phyloP scores from a whole-genome alignment of 345 rosid genomes.

The Acer yangbiense region DNA sequence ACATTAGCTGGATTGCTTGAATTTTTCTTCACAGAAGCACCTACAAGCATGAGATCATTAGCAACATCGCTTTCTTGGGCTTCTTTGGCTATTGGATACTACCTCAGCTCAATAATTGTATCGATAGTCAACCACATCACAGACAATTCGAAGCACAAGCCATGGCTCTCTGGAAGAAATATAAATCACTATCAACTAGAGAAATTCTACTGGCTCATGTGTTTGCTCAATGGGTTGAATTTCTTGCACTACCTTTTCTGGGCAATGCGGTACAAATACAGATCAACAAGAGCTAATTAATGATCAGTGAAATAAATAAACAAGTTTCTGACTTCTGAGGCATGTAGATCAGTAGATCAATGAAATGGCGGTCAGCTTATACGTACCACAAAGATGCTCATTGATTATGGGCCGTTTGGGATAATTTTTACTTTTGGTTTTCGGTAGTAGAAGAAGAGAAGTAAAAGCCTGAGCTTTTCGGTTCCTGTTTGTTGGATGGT shows the following conservation, averaged over 20 bases:
- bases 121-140: conserved; percentile 59
- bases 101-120: conserved; percentile 68
- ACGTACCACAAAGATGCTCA: background rate
- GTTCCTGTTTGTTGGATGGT: too few relatives aligned
- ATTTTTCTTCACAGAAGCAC: conserved; percentile 83
- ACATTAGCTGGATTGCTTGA: conserved; percentile 73
- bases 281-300: conserved; percentile 35
- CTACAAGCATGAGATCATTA: conserved; percentile 70
- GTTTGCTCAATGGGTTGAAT: conserved; percentile 54
- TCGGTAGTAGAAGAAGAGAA: too few relatives aligned
- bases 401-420: background rate
- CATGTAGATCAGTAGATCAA: too few relatives aligned
- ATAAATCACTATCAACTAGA: conserved; percentile 54
- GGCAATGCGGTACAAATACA: conserved; percentile 59
- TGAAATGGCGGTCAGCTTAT: background rate
- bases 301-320: conserved; percentile 1
- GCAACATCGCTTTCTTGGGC: conserved; percentile 79
- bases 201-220: conserved; percentile 70
- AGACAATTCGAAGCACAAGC: conserved; percentile 35
- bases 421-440: too few relatives aligned
- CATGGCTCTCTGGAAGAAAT: conserved; percentile 59
- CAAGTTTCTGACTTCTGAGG: background rate
- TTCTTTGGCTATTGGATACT: conserved; percentile 75
- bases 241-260: conserved; percentile 64
- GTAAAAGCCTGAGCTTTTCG: too few relatives aligned